These are phyloP conservation scores for Aurifilum marmelostoma DNA, from an alignment of 2,329 filamentous ascomycete genomes.

Conservation along the genomic window DNA sequence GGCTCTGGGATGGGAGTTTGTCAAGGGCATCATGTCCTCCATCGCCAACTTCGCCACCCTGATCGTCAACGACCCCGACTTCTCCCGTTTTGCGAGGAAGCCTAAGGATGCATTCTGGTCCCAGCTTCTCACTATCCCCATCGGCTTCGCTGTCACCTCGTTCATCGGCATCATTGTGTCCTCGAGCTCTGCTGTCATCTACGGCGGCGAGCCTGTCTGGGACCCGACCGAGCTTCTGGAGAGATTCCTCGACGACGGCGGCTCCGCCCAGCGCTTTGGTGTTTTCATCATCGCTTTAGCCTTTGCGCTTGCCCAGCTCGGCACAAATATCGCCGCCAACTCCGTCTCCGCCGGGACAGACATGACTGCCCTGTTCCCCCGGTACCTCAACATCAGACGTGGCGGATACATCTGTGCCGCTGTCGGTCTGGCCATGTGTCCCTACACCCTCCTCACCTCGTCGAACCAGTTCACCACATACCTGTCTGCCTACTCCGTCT, in stretches of 20 bases:
- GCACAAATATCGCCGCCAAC: constrained; percentile 87
- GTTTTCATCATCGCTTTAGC: constrained; percentile 73
- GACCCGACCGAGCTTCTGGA: constrained; percentile 71
- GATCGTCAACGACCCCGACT: constrained; percentile 83
- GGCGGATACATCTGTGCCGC: constrained; percentile 84
- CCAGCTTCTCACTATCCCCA: constrained; percentile 74
- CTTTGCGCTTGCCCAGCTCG: constrained; percentile 79
- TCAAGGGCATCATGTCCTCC: constrained; percentile 84
- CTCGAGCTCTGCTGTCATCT: constrained; percentile 71
- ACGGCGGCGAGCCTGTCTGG: constrained; percentile 68
- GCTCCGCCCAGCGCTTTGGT: constrained; percentile 70
- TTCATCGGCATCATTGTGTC: constrained; percentile 84
- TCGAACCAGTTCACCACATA: constrained; percentile 90
- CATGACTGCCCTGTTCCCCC: constrained; percentile 77
- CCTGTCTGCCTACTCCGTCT: constrained; percentile 88
- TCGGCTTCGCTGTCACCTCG: constrained; percentile 76
- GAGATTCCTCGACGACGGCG: constrained; percentile 69
- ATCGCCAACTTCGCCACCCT: constrained; percentile 91
- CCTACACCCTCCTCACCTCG: constrained; percentile 75
- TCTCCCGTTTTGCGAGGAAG: constrained; percentile 78
- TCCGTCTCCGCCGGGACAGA: constrained; percentile 83
- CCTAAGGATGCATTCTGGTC: constrained; percentile 79
- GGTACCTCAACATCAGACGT: constrained; percentile 82
- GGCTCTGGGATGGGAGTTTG: constrained; percentile 76
- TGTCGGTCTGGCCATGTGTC: constrained; percentile 83